Conservation (phyloP, 2,329 filamentous ascomycete species). For the Thielaviopsis musarum region DNA sequence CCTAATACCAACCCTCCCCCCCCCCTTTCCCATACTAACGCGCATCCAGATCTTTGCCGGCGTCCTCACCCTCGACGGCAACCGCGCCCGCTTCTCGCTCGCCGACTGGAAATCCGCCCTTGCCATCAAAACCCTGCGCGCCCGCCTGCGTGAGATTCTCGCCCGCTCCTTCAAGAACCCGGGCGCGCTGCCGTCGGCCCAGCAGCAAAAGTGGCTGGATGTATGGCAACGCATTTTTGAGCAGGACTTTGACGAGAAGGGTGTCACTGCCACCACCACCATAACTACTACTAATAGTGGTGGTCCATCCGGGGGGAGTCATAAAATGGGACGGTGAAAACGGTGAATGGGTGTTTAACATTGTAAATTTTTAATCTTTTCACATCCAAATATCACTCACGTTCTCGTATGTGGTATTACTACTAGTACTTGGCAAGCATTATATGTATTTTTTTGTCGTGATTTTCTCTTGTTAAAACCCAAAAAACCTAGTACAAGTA, state of each 20-base stretch:
- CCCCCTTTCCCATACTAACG: slow-evolving; percentile 3
- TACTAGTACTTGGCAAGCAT: background rate
- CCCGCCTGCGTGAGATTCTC: slow-evolving; percentile 58
- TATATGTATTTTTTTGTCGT: background rate
- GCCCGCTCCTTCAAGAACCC: slow-evolving; percentile 52
- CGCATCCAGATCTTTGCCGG: slow-evolving; percentile 58
- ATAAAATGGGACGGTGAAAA: background rate
- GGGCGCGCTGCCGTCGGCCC: slow-evolving; percentile 42
- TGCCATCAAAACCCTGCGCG: slow-evolving; percentile 67
- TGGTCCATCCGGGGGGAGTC: too few relatives aligned
- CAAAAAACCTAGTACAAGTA: background rate
- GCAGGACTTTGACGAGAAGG: slow-evolving; percentile 10
- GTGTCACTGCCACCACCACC: background rate
- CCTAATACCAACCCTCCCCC: background rate
- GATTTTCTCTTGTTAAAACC: too few relatives aligned
- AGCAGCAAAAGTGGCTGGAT: slow-evolving; percentile 58
- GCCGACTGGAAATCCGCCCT: slow-evolving; percentile 83
- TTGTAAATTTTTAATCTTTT: too few relatives aligned
- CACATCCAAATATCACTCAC: background rate
- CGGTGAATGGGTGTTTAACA: too few relatives aligned
- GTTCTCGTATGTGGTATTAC: background rate
- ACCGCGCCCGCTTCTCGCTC: slow-evolving; percentile 67
- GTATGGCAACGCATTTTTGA: slow-evolving; percentile 54
- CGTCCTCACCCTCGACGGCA: slow-evolving; percentile 72
- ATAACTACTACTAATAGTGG: too few relatives aligned